Evolutionary conservation across 805 yeast genomes (phyloP).

Genomic region (Lipomyces lipofer): DNA sequence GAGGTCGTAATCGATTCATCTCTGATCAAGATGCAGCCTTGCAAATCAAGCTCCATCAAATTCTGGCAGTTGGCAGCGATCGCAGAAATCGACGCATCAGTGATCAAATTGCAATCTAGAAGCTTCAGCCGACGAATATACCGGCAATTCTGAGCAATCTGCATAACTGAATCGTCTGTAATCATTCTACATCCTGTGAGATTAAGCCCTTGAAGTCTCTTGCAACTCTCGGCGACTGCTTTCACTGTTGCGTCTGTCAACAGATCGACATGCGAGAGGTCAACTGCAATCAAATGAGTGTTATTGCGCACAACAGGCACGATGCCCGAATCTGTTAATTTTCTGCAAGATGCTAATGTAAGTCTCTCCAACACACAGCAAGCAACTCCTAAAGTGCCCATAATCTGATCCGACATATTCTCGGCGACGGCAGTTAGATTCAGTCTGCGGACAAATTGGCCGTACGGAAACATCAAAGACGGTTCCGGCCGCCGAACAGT

Average conservation of each 20-base stretch:
- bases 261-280: constrained; percentile 74
- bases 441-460: constrained; percentile 67
- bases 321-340: constrained; percentile 61
- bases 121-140: constrained; percentile 79
- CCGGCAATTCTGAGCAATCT: constrained; percentile 63
- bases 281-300: constrained; percentile 75
- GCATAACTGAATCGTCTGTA: constrained; percentile 61
- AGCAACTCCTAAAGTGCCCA: constrained; percentile 56
- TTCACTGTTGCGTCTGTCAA: constrained; percentile 68
- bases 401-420: constrained; percentile 61
- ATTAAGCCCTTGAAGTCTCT: constrained; percentile 81
- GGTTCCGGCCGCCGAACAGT: constrained; percentile 52
- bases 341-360: constrained; percentile 77
- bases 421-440: constrained; percentile 75
- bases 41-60: constrained; percentile 86
- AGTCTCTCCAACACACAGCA: constrained; percentile 81
- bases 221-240: constrained; percentile 69
- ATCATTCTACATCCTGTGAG: constrained; percentile 82
- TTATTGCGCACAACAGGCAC: constrained; percentile 63
- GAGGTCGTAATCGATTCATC: constrained; percentile 60
- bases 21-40: constrained; percentile 72
- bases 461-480: constrained; percentile 65
- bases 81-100: constrained; percentile 60
- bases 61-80: constrained; percentile 73
- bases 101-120: constrained; percentile 65